Base-by-base conservation (phyloP, 2,329 filamentous ascomycete genomes). In the Paraphaeosphaeria minitans region DNA sequence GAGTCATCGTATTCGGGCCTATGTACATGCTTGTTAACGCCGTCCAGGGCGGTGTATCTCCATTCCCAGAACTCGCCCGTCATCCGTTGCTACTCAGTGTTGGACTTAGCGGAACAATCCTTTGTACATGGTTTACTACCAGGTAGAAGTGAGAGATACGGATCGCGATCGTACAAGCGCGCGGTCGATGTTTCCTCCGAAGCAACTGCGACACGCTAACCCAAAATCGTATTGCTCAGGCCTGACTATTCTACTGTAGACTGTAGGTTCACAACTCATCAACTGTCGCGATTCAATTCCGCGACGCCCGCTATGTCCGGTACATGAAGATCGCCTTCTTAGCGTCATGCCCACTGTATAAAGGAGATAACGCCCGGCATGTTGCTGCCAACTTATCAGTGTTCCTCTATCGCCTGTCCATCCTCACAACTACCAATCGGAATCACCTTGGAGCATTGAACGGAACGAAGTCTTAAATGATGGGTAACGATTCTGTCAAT, bases 141-240 rank as follows among this genome's bases (percentile, higher is more conserved):
- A 27, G 64, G 55, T 19, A 43, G 46, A 10, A 21, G 54, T 43
- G 16, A 67, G 46, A 2, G 61, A 56, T 8, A 53, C 50, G 39
- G 63, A 60, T n/a, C 13, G 8, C 14, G 14, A 29, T 2, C 27
- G 19, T 46, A n/a, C 14, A 6, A 14, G 21, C 24, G 24, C 4
- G 16, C 16, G 12, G 21, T 16, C 24, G 13, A 13, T n/a, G 4
- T 46, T 7, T 46, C 9, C 27, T 14, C 22, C 27, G 43, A 29
- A 27, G 22, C 13, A 29, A 29, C 6, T 46, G 27, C 43, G 43
- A 46, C 43, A 27, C 12, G 22, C 41, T 46, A 46, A 35, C 46
- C 29, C 13, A 21, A 31, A 9, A 49, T 31, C 27, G 46, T 37
- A 37, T 50, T 33, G 10, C 19, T 50, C 47, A 31, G 47, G 4